phyloP scores from a whole-genome alignment of 2,329 filamentous ascomycete species.

The Dactylellina leptospora region DNA sequence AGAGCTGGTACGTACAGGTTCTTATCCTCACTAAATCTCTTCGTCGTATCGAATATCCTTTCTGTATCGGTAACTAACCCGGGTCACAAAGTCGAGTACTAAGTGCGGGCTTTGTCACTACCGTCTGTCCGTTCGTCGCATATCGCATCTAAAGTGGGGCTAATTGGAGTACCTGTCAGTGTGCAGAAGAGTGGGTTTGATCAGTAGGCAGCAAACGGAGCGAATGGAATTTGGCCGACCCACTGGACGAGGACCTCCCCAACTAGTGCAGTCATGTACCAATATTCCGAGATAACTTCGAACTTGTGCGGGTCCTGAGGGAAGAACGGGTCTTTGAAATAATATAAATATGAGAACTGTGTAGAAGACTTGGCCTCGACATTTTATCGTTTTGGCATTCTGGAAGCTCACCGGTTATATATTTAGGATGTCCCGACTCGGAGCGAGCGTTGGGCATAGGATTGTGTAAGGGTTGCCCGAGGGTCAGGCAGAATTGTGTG shows the following conservation, averaged over 20 bases:
- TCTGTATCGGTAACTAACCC: constrained; percentile 17
- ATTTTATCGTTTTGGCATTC: too few relatives aligned
- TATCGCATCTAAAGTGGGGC: constrained; percentile 52
- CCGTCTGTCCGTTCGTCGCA: constrained; percentile 41
- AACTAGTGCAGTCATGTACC: not conserved
- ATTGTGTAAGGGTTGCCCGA: constrained; percentile 38
- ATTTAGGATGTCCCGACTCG: constrained; percentile 31
- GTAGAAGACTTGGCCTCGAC: too few relatives aligned
- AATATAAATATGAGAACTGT: too few relatives aligned
- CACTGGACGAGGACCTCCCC: constrained; percentile 1
- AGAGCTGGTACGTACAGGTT: constrained; percentile 9
- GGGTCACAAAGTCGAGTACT: not conserved
- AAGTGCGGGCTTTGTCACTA: constrained; percentile 10
- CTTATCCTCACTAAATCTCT: constrained; percentile 21
- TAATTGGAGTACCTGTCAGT: constrained; percentile 16
- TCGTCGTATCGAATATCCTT: constrained; percentile 36
- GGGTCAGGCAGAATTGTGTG: constrained; percentile 48
- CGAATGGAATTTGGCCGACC: constrained; percentile 14
- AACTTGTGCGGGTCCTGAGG: too few relatives aligned
- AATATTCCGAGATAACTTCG: too few relatives aligned
- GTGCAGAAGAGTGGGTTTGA: constrained; percentile 1
- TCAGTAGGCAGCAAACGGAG: constrained; percentile 19
- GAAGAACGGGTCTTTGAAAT: too few relatives aligned
- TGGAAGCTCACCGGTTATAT: constrained; percentile 4
- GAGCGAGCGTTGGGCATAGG: constrained; percentile 28